Conservation (phyloP, 73 alveolate species). For the Paraurostyla sp. region DNA sequence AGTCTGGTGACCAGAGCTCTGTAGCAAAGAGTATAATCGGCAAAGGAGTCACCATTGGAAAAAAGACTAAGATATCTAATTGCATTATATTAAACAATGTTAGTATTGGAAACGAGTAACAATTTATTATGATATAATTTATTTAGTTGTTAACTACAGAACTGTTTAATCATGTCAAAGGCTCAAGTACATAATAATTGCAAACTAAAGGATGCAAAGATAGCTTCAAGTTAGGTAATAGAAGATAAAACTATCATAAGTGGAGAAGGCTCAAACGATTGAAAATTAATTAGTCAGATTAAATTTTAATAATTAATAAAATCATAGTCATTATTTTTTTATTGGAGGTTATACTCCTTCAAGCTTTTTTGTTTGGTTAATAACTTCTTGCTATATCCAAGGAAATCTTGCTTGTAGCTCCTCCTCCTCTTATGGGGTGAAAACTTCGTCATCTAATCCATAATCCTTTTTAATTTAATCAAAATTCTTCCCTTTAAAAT, state of each 20-base stretch:
- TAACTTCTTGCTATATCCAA: conserved; percentile 43
- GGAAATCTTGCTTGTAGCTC: conserved; percentile 44
- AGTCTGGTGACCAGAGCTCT: conserved; percentile 45
- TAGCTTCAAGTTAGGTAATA: neutral
- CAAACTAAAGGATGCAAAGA: neutral
- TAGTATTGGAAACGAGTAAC: conserved; percentile 58
- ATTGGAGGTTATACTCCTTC: conserved; percentile 43
- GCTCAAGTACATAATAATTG: neutral
- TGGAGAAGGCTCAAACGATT: conserved; percentile 20
- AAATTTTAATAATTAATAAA: neutral
- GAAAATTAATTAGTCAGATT: neutral
- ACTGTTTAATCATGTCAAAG: conserved; percentile 27
- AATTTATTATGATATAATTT: neutral
- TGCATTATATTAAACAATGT: conserved; percentile 57
- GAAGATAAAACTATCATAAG: neutral
- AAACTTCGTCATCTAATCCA: conserved; percentile 27
- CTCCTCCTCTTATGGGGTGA: conserved; percentile 67
- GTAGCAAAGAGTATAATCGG: conserved; percentile 62
- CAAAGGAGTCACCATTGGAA: conserved; percentile 60
- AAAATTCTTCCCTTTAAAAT: conserved; percentile 51
- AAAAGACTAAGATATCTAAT: conserved; percentile 52
- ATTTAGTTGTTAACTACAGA: neutral
- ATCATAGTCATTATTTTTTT: neutral
- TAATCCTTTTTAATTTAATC: conserved; percentile 41
- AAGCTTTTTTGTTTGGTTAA: neutral